phyloP scores from a whole-genome alignment of 2,329 filamentous ascomycete species.

The Trichophyton schoenleinii region DNA sequence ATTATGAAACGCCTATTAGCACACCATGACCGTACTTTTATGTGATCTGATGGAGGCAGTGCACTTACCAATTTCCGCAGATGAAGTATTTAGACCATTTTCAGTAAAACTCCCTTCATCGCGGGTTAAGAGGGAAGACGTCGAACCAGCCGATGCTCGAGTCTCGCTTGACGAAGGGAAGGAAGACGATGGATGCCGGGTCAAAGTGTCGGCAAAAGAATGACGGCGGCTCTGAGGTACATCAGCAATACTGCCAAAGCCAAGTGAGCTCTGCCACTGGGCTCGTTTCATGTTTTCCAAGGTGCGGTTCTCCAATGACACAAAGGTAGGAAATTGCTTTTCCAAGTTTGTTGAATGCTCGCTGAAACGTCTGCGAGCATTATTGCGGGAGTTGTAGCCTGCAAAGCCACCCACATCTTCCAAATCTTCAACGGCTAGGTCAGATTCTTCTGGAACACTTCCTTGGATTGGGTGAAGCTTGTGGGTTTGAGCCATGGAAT shows the following conservation, averaged over 20 bases:
- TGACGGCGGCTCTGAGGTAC: conserved; percentile 39
- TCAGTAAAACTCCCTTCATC: conserved; percentile 29
- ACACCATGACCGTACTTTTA: background rate
- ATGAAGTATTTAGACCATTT: conserved; percentile 24
- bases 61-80: conserved; percentile 34
- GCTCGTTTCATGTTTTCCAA: conserved; percentile 36
- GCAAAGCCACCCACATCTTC: conserved; percentile 32
- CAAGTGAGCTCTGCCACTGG: conserved; percentile 40
- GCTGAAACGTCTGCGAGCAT: conserved; percentile 31
- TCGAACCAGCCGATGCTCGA: conserved; percentile 17
- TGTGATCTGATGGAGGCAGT: background rate
- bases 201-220: conserved; percentile 40
- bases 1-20: conserved; percentile 8
- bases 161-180: conserved; percentile 28
- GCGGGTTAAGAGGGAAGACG: conserved; percentile 21
- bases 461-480: conserved; percentile 30
- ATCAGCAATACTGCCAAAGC: conserved; percentile 35
- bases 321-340: conserved; percentile 27
- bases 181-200: conserved; percentile 31
- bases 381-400: conserved; percentile 29
- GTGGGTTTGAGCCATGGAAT: conserved; percentile 21
- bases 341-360: conserved; percentile 33
- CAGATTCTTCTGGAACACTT: conserved; percentile 32
- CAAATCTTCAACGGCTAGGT: conserved; percentile 33
- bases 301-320: conserved; percentile 31